Evolutionary conservation across 2,329 filamentous ascomycete genomes (phyloP), one percentile per base, ranked within the genome.

Genomic region (Leptographium lundbergii): DNA sequence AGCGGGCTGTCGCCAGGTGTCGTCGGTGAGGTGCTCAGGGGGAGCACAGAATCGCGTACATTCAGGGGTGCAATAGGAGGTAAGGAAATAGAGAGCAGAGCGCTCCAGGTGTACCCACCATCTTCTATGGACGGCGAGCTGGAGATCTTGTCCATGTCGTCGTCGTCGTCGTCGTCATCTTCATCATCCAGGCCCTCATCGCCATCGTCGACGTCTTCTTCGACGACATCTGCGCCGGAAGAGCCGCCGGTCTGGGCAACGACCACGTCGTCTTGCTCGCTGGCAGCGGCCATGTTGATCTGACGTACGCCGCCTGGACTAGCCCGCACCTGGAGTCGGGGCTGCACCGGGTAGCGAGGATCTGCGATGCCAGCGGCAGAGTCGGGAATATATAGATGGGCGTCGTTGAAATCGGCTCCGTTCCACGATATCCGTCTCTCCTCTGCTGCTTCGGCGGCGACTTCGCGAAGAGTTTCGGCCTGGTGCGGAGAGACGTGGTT

Each of bases 101-200:
- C 4, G 34, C n/a, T 24, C 29, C 19, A 36, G 74, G 72, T 74
- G 75, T 77, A 94, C 91, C 81, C 85, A 99, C 92, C 92, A 87
- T 97, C 92, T 79, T 95, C 91, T 73, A 99, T 99, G 67, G 92
- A 97, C 70, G 94, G 94, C 67, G 92, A 97, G 73, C 91, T 97
- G 68, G 92, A 97, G 65, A 99, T 96, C 74, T 94, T 94, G 77
- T 97, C 94, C 88, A 95, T 90, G 85, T 96, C 85, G 72, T 97
- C 92, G 73, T 96, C 91, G 71, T 91, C 75, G 67, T 45, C 42
- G 5, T 45, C 42, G 42, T 45, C 88, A 66, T 86, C 85, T 55
- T 83, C 84, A 64, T 82, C 82, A 65, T 87, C 81, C 67, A 82
- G 74, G 63, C 89, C 85, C 54, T 80, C 82, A 63, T 87, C 42